Conservation (phyloP, 331 rosid species). For the Erythrophleum ivorense region DNA sequence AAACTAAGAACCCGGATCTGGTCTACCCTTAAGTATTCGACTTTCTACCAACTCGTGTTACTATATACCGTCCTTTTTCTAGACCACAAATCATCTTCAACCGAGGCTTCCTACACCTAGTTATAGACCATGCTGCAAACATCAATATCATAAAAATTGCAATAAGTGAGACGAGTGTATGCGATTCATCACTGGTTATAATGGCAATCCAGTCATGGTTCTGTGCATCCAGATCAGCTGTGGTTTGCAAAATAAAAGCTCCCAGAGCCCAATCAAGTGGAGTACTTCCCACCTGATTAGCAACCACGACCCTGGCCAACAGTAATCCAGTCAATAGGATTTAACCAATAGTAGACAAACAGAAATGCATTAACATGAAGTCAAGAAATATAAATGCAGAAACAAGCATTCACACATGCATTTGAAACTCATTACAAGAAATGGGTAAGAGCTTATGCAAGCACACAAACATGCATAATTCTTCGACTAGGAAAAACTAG, state of each 20-base stretch:
- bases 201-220: slow-evolving; percentile 58
- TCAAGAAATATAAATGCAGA: neutral
- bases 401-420: neutral
- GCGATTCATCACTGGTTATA: slow-evolving; percentile 58
- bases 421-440: neutral
- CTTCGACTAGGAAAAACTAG: neutral
- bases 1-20: slow-evolving; percentile 29
- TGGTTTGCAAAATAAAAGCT: slow-evolving; percentile 89
- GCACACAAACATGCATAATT: slow-evolving; percentile 15
- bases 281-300: slow-evolving; percentile 74
- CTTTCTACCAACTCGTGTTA: slow-evolving; percentile 60
- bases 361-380: slow-evolving; percentile 22
- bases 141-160: slow-evolving; percentile 63
- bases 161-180: slow-evolving; percentile 59
- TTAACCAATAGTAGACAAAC: slow-evolving; percentile 22
- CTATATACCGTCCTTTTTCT: slow-evolving; percentile 86
- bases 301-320: slow-evolving; percentile 68
- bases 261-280: slow-evolving; percentile 99
- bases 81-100: slow-evolving; percentile 87
- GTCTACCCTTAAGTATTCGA: slow-evolving; percentile 40
- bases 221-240: slow-evolving; percentile 52
- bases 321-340: slow-evolving; percentile 37
- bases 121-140: slow-evolving; percentile 85
- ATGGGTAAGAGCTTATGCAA: slow-evolving; percentile 14
- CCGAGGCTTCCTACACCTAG: slow-evolving; percentile 87